A percentile compares a stretch with the other conserved stretches of the same genome.
Conservation (phyloP, 2,329 filamentous ascomycete species). For the Fusarium camptoceras region DNA sequence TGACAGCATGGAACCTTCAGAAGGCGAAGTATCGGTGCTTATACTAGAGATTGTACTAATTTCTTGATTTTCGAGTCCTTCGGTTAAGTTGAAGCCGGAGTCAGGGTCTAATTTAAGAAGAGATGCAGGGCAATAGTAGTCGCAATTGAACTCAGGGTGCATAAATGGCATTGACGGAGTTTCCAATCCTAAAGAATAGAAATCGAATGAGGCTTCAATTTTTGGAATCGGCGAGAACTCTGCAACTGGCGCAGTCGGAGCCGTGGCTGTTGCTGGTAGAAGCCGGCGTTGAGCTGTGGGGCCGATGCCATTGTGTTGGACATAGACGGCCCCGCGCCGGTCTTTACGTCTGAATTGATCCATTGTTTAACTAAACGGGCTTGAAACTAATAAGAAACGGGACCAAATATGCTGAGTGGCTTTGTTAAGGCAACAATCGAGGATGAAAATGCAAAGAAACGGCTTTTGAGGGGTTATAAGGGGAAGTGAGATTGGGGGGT, state of each 20-base stretch:
- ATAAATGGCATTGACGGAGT: background rate
- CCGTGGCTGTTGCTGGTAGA: slow-evolving; percentile 13
- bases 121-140: slow-evolving; percentile 28
- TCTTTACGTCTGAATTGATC: slow-evolving; percentile 18
- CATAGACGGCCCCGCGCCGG: slow-evolving; percentile 19
- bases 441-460: background rate
- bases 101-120: slow-evolving; percentile 25
- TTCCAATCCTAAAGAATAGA: background rate
- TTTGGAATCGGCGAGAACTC: background rate
- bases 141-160: slow-evolving; percentile 19
- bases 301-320: slow-evolving; percentile 17
- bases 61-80: slow-evolving; percentile 17
- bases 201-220: background rate
- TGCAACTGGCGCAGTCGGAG: slow-evolving; percentile 12
- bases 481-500: slow-evolving; percentile 14
- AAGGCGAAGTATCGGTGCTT: slow-evolving; percentile 47
- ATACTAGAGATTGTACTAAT: slow-evolving; percentile 40
- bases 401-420: background rate
- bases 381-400: background rate
- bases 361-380: slow-evolving; percentile 4
- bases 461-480: slow-evolving; percentile 8
- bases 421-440: slow-evolving; percentile 24
- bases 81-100: slow-evolving; percentile 13
- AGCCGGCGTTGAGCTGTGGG: slow-evolving; percentile 29
- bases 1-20: slow-evolving; percentile 48